phyloP scores from a whole-genome alignment of 2,329 filamentous ascomycete species.

The Davidsoniella australis region DNA sequence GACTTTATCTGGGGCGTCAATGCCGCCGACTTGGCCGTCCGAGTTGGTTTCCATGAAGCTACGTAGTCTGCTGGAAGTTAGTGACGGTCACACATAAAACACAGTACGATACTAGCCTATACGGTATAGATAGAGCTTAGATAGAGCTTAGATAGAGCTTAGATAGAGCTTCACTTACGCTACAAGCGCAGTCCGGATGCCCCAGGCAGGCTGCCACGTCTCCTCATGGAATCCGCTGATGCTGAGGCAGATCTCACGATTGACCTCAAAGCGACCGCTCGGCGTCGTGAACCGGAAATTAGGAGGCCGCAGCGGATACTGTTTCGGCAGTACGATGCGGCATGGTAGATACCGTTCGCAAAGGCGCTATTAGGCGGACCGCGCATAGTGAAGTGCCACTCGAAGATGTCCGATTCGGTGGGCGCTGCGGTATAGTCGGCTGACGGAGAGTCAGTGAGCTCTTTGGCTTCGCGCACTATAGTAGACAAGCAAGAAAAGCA shows the following conservation, averaged over 20 bases:
- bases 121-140: no score
- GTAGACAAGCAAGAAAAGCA: not conserved
- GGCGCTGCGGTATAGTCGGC: conserved; percentile 74
- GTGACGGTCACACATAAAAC: not conserved
- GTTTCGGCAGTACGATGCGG: conserved; percentile 74
- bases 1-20: conserved; percentile 56
- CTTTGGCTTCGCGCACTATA: conserved; percentile 73
- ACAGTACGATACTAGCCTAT: not conserved
- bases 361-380: conserved; percentile 73
- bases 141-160: no score
- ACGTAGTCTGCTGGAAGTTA: conserved; percentile 33
- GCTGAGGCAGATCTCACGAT: conserved; percentile 87
- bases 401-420: conserved; percentile 78
- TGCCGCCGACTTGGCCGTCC: conserved; percentile 73
- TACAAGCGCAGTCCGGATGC: conserved; percentile 72
- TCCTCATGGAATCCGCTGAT: conserved; percentile 95
- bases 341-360: conserved; percentile 76
- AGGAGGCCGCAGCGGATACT: conserved; percentile 81
- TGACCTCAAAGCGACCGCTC: conserved; percentile 83
- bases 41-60: conserved; percentile 89
- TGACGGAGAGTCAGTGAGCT: conserved; percentile 64
- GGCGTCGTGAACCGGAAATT: conserved; percentile 93
- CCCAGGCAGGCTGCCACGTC: conserved; percentile 98
- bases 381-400: conserved; percentile 97
- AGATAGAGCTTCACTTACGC: conserved; percentile 28